Base-by-base conservation (phyloP, 2,329 filamentous ascomycete genomes). In the Tolypocladium cylindrosporum region DNA sequence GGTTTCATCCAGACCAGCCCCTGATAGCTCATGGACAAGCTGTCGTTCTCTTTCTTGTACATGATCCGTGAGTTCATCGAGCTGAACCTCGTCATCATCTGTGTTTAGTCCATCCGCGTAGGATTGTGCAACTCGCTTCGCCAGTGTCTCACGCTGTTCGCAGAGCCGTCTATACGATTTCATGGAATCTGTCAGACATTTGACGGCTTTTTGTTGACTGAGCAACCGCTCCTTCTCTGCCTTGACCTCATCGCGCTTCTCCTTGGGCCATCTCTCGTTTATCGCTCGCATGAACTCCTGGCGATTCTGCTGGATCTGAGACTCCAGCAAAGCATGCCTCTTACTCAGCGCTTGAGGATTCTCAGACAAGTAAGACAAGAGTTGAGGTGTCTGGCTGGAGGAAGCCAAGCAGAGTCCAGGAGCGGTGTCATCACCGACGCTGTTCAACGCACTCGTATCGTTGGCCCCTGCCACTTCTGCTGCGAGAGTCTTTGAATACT, bases 31-130 rank as follows among this genome's bases (percentile, higher is more conserved):
- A 50, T 67, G 66, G 34, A 76, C 68, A 24, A 84, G 68, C 1
- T 63, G 63, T 27, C 70, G 66, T 61, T 81, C 79, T 60, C 74
- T 74, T 42, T 69, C 65, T 58, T 76, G 73, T 16, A 83, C 69
- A 56, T 74, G 66, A 54, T 73, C 72, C 13, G 75, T 74, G 42
- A 84, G 65, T 41, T 77, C 72, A 59, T 83, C 79, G 10, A 84
- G 68, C 45, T 71, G 74, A 40, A 67, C 65, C 63, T 84, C 81
- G 27, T 81, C 78, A 11, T 78, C 76, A 2, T 79, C 75, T 1
- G 78, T 83, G 54, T 83, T 77, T 16, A 78, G 65, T 31, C 76
- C 76, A 11, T 80, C 74, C 16, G 74, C 75, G 60, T 83, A 85
- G 0, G 77, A 77, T 58, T 79, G 71, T 3, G 74, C 73, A 54